These are phyloP conservation scores for Starmerella ratchasimensis DNA, from an alignment of 805 yeast genomes.

Conservation along the genomic window DNA sequence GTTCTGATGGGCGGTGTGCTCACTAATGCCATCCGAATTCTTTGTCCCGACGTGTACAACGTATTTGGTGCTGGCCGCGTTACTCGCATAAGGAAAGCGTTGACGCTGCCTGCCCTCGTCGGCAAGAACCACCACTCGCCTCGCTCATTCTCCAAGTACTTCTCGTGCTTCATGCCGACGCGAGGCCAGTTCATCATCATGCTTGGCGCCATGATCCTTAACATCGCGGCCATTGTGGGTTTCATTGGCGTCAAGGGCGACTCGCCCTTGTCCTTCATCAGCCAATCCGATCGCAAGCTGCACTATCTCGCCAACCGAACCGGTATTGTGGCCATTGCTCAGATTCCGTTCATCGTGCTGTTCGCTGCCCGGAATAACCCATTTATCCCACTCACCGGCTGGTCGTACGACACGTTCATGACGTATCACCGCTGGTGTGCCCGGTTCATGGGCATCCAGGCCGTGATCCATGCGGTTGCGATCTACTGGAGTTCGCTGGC, in stretches of 20 bases:
- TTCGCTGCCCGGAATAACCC: slow-evolving; percentile 64
- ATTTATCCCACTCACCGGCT: slow-evolving; percentile 45
- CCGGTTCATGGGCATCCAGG: slow-evolving; percentile 31
- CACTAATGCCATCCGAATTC: slow-evolving; percentile 17
- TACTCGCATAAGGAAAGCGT: slow-evolving; percentile 19
- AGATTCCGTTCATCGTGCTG: slow-evolving; percentile 39
- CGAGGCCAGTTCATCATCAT: slow-evolving; percentile 32
- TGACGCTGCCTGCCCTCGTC: slow-evolving; percentile 26
- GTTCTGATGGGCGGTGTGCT: slow-evolving; percentile 19
- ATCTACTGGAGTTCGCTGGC: slow-evolving; percentile 22
- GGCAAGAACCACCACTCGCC: slow-evolving; percentile 24
- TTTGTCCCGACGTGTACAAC: slow-evolving; percentile 23
- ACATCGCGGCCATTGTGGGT: slow-evolving; percentile 20
- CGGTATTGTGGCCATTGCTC: slow-evolving; percentile 35
- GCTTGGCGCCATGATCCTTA: slow-evolving; percentile 25
- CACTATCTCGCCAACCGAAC: slow-evolving; percentile 32
- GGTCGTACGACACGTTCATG: slow-evolving; percentile 48
- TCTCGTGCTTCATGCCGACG: slow-evolving; percentile 28
- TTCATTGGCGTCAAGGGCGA: slow-evolving; percentile 19
- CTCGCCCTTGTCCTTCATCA: slow-evolving; percentile 22
- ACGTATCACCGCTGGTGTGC: slow-evolving; percentile 47
- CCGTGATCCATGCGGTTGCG: slow-evolving; percentile 35
- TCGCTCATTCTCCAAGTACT: slow-evolving; percentile 10
- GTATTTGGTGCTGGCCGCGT: slow-evolving; percentile 20
- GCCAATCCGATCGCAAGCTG: slow-evolving; percentile 29